Conservation (phyloP, 371 early-diverging fungal species). For the Dichotomocladium elegans region DNA sequence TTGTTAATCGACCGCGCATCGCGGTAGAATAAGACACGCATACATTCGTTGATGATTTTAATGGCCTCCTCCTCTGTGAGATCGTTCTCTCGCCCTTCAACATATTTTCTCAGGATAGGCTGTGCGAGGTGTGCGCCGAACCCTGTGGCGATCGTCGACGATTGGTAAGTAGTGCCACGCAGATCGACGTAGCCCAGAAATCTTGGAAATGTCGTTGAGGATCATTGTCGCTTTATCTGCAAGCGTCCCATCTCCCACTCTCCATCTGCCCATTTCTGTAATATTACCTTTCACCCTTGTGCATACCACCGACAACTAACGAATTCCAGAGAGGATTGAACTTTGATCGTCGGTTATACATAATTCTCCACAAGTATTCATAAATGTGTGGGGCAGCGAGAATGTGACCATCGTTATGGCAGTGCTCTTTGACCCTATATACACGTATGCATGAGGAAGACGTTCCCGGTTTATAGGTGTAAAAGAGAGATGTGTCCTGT, state of each 20-base stretch:
- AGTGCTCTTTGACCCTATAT: constrained; percentile 82
- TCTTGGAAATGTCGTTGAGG: constrained; percentile 28
- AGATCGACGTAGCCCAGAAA: constrained; percentile 96
- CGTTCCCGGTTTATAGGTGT: too few relatives aligned
- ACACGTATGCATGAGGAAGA: too few relatives aligned
- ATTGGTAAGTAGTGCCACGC: constrained; percentile 93
- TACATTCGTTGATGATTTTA: constrained; percentile 84
- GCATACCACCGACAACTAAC: constrained; percentile 88
- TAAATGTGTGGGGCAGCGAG: constrained; percentile 84
- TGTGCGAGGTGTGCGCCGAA: constrained; percentile 95
- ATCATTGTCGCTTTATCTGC: background rate
- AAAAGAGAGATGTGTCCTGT: too few relatives aligned
- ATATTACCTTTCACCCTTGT: constrained; percentile 69
- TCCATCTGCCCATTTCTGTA: too few relatives aligned
- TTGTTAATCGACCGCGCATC: constrained; percentile 96
- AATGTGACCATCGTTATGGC: constrained; percentile 87
- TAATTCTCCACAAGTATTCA: constrained; percentile 85
- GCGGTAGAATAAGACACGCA: constrained; percentile 95
- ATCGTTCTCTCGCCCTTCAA: constrained; percentile 82
- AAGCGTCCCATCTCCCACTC: background rate
- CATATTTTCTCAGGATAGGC: constrained; percentile 92
- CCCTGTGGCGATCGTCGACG: constrained; percentile 95
- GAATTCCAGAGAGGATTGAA: constrained; percentile 96
- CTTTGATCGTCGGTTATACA: constrained; percentile 94
- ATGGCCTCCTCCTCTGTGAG: constrained; percentile 92